Base-by-base conservation (phyloP, 768 basidiomycete genomes). In the Leccinum sublutescens region DNA sequence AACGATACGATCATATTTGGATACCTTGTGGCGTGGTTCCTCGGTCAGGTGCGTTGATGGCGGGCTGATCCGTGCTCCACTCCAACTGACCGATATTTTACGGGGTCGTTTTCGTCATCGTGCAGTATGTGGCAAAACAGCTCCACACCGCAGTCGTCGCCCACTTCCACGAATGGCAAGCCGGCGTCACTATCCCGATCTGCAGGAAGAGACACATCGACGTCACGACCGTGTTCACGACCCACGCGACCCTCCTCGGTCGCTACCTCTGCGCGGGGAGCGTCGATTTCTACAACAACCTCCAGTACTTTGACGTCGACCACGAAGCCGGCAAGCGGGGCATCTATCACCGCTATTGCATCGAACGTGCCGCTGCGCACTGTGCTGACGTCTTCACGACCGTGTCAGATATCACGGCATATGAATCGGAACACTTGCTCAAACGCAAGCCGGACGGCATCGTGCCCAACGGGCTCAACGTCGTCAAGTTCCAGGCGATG, bases 91-190 rank as follows among this genome's bases (percentile, higher is more conserved):
- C 59, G 52, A 43, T 47, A 33, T 48, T 14, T 15, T 48, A 14
- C 66, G 40, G 65, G 45, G 40, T 43, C n/a, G 40, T n/a, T n/a
- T 56, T 4, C n/a, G n/a, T 14, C 11, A 4, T 17, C 33, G 55
- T 50, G 3, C 71, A 94, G 91, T 95, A 93, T 69, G 87, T 92
- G 43, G 70, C 89, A 27, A 86, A 85, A 47, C 92, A 97, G 71
- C 82, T 89, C 33, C 79, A 82, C 55, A 91, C 86, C 5, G 94
- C 95, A 17, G 92, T 98, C 66, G 83, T 98, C 58, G 95, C 95
- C 64, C 97, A 99, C 76, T 97, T 99, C 80, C 97, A 99, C 74
- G 97, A 99, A 76, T 99, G 97, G 97, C 97, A 98, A 73, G 96
- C 95, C 9, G 95, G 96, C 49, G 85, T 97, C 50, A 93, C 95